Percentiles rank a stretch among this genome's conserved stretches.
Conservation (phyloP, 306 rosid species). For the Citrullus mucosospermus region DNA sequence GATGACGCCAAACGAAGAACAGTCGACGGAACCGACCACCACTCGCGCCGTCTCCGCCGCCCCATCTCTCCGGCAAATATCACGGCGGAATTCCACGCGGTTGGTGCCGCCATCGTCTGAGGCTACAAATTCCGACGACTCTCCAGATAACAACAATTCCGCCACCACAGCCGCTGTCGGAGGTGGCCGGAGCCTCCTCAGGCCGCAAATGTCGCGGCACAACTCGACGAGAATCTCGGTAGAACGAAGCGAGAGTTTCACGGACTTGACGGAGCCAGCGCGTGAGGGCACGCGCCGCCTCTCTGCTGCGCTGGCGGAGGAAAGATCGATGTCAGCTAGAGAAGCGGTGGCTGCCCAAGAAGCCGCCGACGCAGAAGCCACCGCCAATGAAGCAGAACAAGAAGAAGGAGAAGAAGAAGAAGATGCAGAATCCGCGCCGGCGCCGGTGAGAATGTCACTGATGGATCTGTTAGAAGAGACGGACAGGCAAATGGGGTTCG, state of each 20-base stretch:
- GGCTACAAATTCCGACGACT: constrained; percentile 1
- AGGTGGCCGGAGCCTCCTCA: not conserved
- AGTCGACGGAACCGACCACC: not conserved
- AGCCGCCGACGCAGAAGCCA: constrained; percentile 23
- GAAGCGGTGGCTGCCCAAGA: constrained; percentile 43
- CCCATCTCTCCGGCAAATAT: not conserved
- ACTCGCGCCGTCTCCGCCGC: not conserved
- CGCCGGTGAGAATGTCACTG: constrained; percentile 54
- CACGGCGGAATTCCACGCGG: constrained; percentile 17
- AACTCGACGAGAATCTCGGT: constrained; percentile 13
- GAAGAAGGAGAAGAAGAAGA: constrained; percentile 18
- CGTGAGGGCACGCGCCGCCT: constrained; percentile 22
- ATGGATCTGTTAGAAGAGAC: constrained; percentile 80
- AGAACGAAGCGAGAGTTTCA: constrained; percentile 11
- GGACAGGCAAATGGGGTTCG: constrained; percentile 55
- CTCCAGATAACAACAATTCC: not conserved
- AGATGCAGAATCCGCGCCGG: not conserved
- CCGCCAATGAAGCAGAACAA: constrained; percentile 18
- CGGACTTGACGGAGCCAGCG: constrained; percentile 13
- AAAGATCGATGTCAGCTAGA: constrained; percentile 33
- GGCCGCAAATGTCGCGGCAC: constrained; percentile 17
- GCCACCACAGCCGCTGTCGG: not conserved
- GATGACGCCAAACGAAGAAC: constrained; percentile 12
- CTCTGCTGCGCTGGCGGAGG: constrained; percentile 27
- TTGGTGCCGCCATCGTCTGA: not conserved